These are phyloP conservation scores for Penicillium sclerotiorum DNA, from an alignment of 2,329 filamentous ascomycete species.

Conservation along the genomic window DNA sequence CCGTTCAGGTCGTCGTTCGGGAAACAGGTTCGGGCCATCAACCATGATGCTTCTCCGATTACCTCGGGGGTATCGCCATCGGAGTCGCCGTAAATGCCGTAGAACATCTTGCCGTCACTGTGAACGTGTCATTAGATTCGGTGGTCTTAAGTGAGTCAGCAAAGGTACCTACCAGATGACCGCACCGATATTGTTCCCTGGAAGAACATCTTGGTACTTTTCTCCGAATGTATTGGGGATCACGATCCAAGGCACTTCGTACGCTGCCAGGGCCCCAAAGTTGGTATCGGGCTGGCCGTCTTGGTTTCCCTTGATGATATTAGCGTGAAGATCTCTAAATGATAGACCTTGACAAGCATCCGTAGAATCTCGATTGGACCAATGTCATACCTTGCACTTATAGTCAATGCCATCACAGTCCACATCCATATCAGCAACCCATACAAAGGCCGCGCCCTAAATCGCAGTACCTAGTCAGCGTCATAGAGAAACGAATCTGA, in stretches of 20 bases:
- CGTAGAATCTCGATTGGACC: not conserved
- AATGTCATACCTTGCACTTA: slow-evolving; percentile 27
- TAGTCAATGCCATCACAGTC: slow-evolving; percentile 36
- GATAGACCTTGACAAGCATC: not conserved
- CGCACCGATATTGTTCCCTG: slow-evolving; percentile 34
- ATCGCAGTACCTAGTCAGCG: not conserved
- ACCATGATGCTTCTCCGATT: slow-evolving; percentile 37
- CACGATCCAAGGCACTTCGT: slow-evolving; percentile 35
- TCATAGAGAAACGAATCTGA: not conserved
- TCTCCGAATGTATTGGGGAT: slow-evolving; percentile 33
- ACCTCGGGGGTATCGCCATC: slow-evolving; percentile 32
- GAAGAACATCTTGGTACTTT: slow-evolving; percentile 18
- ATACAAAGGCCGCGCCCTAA: slow-evolving; percentile 33
- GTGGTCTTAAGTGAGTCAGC: too few relatives aligned
- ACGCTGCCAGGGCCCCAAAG: slow-evolving; percentile 34
- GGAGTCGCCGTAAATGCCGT: slow-evolving; percentile 36
- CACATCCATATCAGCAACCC: slow-evolving; percentile 37
- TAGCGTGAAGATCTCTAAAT: too few relatives aligned
- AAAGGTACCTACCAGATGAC: slow-evolving; percentile 30
- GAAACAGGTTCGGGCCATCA: slow-evolving; percentile 39
- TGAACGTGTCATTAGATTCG: not conserved
- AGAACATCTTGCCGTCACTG: slow-evolving; percentile 37
- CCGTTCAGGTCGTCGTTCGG: slow-evolving; percentile 32
- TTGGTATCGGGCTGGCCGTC: slow-evolving; percentile 31
- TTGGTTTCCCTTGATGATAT: slow-evolving; percentile 26